These are phyloP conservation scores for Triticum turgidum DNA, from an alignment of 176 grass and related monocot genomes.

Conservation along the genomic window DNA sequence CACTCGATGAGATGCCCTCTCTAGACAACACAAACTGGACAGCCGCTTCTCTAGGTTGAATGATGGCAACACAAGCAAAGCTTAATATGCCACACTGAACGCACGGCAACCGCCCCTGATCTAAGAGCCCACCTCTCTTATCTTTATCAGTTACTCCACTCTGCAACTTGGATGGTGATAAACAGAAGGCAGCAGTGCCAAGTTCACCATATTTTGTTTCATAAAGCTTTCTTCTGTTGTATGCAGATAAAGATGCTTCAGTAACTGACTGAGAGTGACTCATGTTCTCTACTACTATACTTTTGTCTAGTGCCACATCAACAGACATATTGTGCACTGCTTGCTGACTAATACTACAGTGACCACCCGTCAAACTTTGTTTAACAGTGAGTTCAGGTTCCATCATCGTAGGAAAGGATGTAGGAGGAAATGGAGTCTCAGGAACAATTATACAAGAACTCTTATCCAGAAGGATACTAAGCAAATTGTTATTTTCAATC, in stretches of 20 bases:
- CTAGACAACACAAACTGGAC: slow-evolving; percentile 68
- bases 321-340: slow-evolving; percentile 39
- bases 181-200: slow-evolving; percentile 38
- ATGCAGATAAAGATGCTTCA: slow-evolving; percentile 34
- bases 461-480: slow-evolving; percentile 79
- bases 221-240: slow-evolving; percentile 48
- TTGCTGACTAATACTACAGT: slow-evolving; percentile 47
- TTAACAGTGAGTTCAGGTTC: slow-evolving; percentile 51
- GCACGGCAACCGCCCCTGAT: slow-evolving; percentile 90
- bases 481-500: slow-evolving; percentile 81
- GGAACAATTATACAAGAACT: slow-evolving; percentile 79
- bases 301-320: slow-evolving; percentile 38
- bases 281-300: slow-evolving; percentile 28
- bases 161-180: slow-evolving; percentile 52
- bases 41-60: slow-evolving; percentile 82
- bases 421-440: slow-evolving; percentile 45
- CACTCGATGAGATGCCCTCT: slow-evolving; percentile 34
- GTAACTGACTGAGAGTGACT: slow-evolving; percentile 36
- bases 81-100: slow-evolving; percentile 97
- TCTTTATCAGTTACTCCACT: slow-evolving; percentile 39
- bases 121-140: slow-evolving; percentile 57
- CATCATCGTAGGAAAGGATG: slow-evolving; percentile 37
- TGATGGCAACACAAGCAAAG: slow-evolving; percentile 85
- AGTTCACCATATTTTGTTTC: slow-evolving; percentile 57
- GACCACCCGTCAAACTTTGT: slow-evolving; percentile 50